A percentile compares a stretch with the other conserved stretches of the same genome.
Evolutionary conservation across 2,329 filamentous ascomycete species (phyloP).

Genomic region (Fusarium pseudocircinatum): DNA sequence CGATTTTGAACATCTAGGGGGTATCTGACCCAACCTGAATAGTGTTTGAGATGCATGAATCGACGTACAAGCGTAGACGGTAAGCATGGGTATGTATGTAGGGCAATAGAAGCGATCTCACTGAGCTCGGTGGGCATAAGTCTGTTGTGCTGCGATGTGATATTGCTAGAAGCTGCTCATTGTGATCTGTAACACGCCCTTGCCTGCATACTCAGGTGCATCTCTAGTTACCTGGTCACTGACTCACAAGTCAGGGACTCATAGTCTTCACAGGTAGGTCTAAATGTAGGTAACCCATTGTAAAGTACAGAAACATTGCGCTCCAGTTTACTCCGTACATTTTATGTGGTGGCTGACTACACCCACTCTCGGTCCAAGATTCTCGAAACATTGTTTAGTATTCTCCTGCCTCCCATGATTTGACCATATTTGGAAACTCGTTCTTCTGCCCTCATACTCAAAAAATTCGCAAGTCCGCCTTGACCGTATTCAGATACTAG

Average conservation of each 20-base stretch:
- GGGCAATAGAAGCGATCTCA: conserved; percentile 35
- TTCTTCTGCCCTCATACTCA: conserved; percentile 43
- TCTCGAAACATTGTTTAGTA: conserved; percentile 29
- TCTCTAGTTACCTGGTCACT: not conserved
- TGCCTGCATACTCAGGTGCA: too few relatives aligned
- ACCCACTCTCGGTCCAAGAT: conserved; percentile 21
- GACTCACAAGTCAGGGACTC: not conserved
- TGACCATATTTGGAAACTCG: conserved; percentile 39
- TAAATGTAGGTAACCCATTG: not conserved
- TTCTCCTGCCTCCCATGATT: conserved; percentile 42
- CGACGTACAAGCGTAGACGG: conserved; percentile 34
- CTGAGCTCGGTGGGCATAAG: conserved; percentile 19
- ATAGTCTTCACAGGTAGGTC: not conserved
- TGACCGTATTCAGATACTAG: conserved; percentile 41
- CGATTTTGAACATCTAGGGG: not conserved
- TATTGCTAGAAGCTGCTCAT: not conserved
- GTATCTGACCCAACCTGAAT: not conserved
- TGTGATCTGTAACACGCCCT: not conserved
- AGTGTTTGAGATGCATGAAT: conserved; percentile 6
- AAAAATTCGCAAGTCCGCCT: conserved; percentile 45
- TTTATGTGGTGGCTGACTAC: not conserved
- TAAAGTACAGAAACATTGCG: not conserved
- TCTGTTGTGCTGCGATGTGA: conserved; percentile 25
- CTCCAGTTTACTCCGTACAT: not conserved
- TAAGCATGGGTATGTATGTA: conserved; percentile 13